phyloP scores from a whole-genome alignment of 371 early-diverging fungal genomes.

The Chytridiales sp. region DNA sequence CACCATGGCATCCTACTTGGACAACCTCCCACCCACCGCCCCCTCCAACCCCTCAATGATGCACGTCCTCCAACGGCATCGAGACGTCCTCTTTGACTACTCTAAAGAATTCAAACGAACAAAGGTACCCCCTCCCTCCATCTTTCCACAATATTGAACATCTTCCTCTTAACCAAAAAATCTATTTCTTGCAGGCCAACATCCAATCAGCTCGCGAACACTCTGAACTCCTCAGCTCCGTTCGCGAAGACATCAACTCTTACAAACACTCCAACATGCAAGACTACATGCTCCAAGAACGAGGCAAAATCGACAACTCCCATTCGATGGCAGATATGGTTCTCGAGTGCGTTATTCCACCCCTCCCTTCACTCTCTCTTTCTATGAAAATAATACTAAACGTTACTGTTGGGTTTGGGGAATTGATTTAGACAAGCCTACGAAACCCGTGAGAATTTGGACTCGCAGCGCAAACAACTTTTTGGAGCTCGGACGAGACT shows the following conservation, averaged over 20 bases:
- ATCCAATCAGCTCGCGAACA: conserved; percentile 61
- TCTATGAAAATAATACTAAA: background rate
- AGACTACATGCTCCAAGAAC: conserved; percentile 62
- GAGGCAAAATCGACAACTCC: conserved; percentile 58
- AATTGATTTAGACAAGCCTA: conserved; percentile 62
- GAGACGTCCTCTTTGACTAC: conserved; percentile 69
- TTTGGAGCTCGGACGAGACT: conserved; percentile 53
- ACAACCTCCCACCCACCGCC: conserved; percentile 55
- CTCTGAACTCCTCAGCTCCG: too few species aligned
- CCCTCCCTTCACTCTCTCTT: background rate
- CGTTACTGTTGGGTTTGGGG: conserved; percentile 8
- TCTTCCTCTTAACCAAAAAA: background rate
- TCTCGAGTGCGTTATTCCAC: conserved; percentile 51
- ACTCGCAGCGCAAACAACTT: conserved; percentile 54
- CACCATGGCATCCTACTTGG: conserved; percentile 38
- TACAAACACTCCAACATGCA: conserved; percentile 45
- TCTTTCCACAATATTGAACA: too few species aligned
- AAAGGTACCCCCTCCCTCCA: conserved; percentile 22
- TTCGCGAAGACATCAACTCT: too few species aligned
- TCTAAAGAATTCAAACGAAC: conserved; percentile 66
- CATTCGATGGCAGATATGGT: conserved; percentile 68
- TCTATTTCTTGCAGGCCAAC: conserved; percentile 42
- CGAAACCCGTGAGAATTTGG: conserved; percentile 58
- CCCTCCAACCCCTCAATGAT: conserved; percentile 66
- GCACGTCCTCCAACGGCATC: conserved; percentile 69